Base-by-base conservation (phyloP, 148 eudicot genomes). In the Rhododendron griersonianum region DNA sequence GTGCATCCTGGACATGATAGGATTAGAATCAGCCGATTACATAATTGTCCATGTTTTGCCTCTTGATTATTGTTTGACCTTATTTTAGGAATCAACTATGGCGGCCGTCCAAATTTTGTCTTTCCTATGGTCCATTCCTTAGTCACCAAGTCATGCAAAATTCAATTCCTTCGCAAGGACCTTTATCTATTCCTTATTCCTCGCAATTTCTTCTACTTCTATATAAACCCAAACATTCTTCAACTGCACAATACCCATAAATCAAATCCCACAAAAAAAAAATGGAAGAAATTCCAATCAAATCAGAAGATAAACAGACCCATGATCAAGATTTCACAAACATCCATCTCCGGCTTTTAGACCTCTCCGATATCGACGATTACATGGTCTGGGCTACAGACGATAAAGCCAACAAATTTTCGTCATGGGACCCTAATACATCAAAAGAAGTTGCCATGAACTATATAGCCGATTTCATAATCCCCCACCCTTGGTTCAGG, bases 361-460 rank as follows among this genome's bases (percentile, higher is more conserved):
- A 84, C 41, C 86, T 84, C 55, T 84, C 88, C 0, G 93, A 92
- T 84, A 86, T 84, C 3, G 92, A 92, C 69, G 91, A 90, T 76
- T 84, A 90, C 86, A 91, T 92, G 92, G 88, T 78, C 2, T 92
- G 91, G 91, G 89, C 83, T n/a, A 76, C 90, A 15, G 89, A 89
- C 67, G 87, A 89, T 5, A 44, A 82, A 39, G 50, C 67, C 2
- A 85, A 85, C 44, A 25, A 83, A 30, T 92, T 85, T 65, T 90
- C 89, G 78, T 57, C 91, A 8, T 86, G 87, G 87, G 90, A 87
- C 15, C 67, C 90, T 1, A 82, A 78, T 86, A 84, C 90, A 11
- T 83, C 91, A 3, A 91, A 81, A 69, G 90, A 93, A 51, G 87
- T 80, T 5, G 93, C 93, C 28, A 25, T 88, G 14, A 77, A 89